These are phyloP conservation scores for Mycena haematopus DNA, from an alignment of 768 basidiomycete genomes.

Conservation along the genomic window DNA sequence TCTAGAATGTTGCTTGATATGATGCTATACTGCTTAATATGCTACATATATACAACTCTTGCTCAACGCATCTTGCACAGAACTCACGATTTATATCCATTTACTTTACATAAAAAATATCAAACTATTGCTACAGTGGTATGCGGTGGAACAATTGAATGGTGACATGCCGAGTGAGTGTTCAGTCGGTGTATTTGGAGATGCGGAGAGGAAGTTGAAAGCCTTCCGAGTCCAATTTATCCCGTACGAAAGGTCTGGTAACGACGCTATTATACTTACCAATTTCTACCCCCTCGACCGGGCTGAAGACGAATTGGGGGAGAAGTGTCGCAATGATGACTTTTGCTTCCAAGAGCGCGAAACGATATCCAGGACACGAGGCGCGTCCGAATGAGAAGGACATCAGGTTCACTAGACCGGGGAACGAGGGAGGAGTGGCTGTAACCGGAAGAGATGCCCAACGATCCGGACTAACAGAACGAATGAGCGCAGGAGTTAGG, in stretches of 20 bases:
- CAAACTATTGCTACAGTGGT: conserved; percentile 26
- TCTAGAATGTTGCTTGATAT: too few relatives aligned
- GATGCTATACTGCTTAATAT: not conserved
- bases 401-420: conserved; percentile 58
- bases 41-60: too few relatives aligned
- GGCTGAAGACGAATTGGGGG: conserved; percentile 52
- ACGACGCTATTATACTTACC: conserved; percentile 56
- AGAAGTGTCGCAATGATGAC: conserved; percentile 54
- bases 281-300: conserved; percentile 47
- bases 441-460: conserved; percentile 51
- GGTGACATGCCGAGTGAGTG: not conserved
- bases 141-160: too few relatives aligned
- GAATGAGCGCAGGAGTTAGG: conserved; percentile 14
- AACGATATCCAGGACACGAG: conserved; percentile 56
- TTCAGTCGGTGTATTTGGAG: conserved; percentile 26
- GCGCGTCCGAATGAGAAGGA: conserved; percentile 60
- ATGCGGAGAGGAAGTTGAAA: conserved; percentile 49
- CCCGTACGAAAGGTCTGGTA: conserved; percentile 54
- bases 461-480: conserved; percentile 53
- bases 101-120: conserved; percentile 17
- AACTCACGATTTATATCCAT: conserved; percentile 9
- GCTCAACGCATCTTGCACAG: not conserved
- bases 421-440: conserved; percentile 45
- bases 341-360: conserved; percentile 57
- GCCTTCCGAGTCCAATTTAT: conserved; percentile 44